phyloP scores from a whole-genome alignment of 805 yeast genomes.

The Wickerhamomyces alni region DNA sequence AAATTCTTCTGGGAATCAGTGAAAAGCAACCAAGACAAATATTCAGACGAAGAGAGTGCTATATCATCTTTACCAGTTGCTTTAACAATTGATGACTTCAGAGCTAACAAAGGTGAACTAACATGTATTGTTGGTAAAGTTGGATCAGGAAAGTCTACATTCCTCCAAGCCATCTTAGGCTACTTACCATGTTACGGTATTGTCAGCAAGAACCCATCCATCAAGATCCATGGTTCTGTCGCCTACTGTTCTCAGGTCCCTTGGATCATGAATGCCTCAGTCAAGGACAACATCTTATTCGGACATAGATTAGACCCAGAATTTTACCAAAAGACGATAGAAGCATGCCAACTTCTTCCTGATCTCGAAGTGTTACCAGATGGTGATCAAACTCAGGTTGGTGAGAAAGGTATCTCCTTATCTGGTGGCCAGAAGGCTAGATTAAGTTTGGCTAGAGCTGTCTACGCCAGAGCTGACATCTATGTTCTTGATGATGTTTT shows the following conservation, averaged over 20 bases:
- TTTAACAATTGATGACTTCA: conserved; percentile 49
- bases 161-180: conserved; percentile 62
- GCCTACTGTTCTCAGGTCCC: conserved; percentile 66
- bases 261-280: conserved; percentile 78
- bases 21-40: conserved; percentile 14
- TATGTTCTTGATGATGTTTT: conserved; percentile 59
- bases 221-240: conserved; percentile 34
- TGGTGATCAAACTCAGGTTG: conserved; percentile 64
- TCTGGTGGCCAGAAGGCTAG: conserved; percentile 65
- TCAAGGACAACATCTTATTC: conserved; percentile 65
- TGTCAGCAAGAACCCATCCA: conserved; percentile 17
- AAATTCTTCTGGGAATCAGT: conserved; percentile 46
- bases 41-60: conserved; percentile 36
- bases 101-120: conserved; percentile 68
- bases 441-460: conserved; percentile 62
- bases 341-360: conserved; percentile 55
- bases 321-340: conserved; percentile 46
- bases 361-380: conserved; percentile 63
- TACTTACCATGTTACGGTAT: conserved; percentile 36
- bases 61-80: not conserved
- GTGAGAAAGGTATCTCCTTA: conserved; percentile 56
- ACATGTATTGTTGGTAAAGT: conserved; percentile 86
- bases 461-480: conserved; percentile 54
- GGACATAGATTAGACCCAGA: conserved; percentile 48
- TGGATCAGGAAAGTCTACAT: conserved; percentile 85